A percentile compares a stretch with the other conserved stretches of the same genome.
Conservation (phyloP, 768 basidiomycete genomes). For the Candolleomyces eurysporus region DNA sequence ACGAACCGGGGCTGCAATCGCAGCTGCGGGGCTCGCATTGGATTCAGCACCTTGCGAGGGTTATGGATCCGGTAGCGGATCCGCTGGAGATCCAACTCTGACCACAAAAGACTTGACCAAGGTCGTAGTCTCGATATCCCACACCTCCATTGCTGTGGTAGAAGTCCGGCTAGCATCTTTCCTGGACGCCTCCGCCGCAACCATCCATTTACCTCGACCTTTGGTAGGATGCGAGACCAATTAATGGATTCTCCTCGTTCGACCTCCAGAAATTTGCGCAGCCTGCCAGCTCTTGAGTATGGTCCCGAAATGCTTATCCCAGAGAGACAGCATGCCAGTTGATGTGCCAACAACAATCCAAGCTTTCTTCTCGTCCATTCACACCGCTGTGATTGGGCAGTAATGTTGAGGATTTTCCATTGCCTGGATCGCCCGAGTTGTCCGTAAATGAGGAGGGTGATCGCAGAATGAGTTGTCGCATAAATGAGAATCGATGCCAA, state of each 20-base stretch:
- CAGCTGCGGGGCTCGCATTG: conserved; percentile 65
- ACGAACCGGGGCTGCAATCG: conserved; percentile 80
- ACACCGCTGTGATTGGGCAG: conserved; percentile 84
- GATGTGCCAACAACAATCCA: conserved; percentile 92
- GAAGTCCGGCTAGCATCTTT: conserved; percentile 38
- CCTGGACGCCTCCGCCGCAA: conserved; percentile 63
- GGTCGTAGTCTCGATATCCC: conserved; percentile 83
- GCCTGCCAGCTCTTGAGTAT: conserved; percentile 86
- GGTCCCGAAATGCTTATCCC: conserved; percentile 95
- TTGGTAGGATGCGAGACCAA: conserved; percentile 80
- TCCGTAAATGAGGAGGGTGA: conserved; percentile 77
- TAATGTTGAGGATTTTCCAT: conserved; percentile 85
- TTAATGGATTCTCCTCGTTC: conserved; percentile 64
- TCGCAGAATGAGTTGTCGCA: conserved; percentile 76
- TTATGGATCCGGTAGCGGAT: conserved; percentile 54
- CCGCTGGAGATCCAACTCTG: conserved; percentile 44
- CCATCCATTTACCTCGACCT: conserved; percentile 88
- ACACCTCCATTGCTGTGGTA: conserved; percentile 73
- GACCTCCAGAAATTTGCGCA: conserved; percentile 40
- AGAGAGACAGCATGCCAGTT: conserved; percentile 80
- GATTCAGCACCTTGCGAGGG: conserved; percentile 63
- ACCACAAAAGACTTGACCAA: conserved; percentile 81
- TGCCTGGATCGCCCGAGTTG: conserved; percentile 71
- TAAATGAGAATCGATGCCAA: conserved; percentile 80
- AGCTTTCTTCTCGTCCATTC: conserved; percentile 76